Evolutionary conservation across 805 yeast genomes (phyloP), one percentile per base, ranked within the genome.

Genomic region (Groenewaldozyma tartarivorans): DNA sequence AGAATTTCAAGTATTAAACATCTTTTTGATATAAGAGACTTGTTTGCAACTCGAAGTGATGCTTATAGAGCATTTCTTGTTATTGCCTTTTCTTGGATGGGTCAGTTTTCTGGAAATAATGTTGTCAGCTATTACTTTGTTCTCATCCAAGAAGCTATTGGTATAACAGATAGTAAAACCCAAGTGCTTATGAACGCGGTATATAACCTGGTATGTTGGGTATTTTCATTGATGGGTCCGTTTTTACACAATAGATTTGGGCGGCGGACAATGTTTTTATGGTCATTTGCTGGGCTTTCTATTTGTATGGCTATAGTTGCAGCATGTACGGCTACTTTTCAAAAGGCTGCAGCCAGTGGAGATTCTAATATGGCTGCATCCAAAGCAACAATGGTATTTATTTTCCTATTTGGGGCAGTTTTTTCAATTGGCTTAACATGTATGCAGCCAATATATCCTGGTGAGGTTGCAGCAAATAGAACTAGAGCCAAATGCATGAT

Each of bases 121-220:
- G 41, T 45, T 18, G 35, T 45, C 20, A 33, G 43, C 9, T 73
- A 71, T 62, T 73, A 72, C 57, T 56, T 73, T 47, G 61, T 63
- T 46, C 63, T 64, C 49, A 78, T 76, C 16, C 63, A 75, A 47
- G 53, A 60, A 45, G 67, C 74, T 20, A 72, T 74, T 53, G 79
- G 80, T 44, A 70, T 74, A 51, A 71, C 72, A 13, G 16, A 22
- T 16, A 21, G 33, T 9, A 16, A 11, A 16, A 24, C 31, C 5
- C 48, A 46, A 35, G 39, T 42, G 4, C n/a, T 21, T 5, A 42
- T 46, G 34, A 41, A 41, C 24, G 40, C 17, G 20, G 30, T 43
- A 4, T 15, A 35, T 6, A 20, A 11, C 22, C 21, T 18, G 24
- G 17, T 27, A 31, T 22, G 31, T 41, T n/a, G 27, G 27, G 19